Base-by-base conservation (phyloP, 345 rosid species). In the Litchi chinensis region DNA sequence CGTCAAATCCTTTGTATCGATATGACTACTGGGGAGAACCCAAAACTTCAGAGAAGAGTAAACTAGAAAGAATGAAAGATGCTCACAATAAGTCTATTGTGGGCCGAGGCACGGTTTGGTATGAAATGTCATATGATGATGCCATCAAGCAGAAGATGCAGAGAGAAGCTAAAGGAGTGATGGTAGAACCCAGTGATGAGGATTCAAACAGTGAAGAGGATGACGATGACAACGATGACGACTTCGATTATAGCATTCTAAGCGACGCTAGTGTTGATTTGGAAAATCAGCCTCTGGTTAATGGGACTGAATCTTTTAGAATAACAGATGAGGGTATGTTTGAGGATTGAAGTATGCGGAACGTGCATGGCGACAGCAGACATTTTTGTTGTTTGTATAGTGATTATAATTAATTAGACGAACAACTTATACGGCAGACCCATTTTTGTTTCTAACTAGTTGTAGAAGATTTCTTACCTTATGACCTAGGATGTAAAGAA, bases 1-100 rank as follows among this genome's bases (percentile, higher is more conserved):
- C 98, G 8, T 82, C 93, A 12, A 90, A 91, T 81, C 90, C 99
- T 18, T 66, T 95, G 26, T 95, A 86, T 50, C 88, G 93, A 18
- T 92, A 93, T 44, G 98, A 95, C 82, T 95, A 93, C 80, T 95
- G 98, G 97, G 98, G 98, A 56, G 99, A 93, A 77, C 98, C 98
- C 8, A 88, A 89, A 90, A 90, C 87, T 90, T 93, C 97, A 10
- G 95, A 92, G 82, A 93, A 91, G 85, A 95, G 97, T 73, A 88
- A 87, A 85, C 91, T 89, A 81, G 85, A 88, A 74, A 83, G 98
- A 78, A 87, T 88, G 90, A 85, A 79, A 63, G 96, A 90, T 78
- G 90, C 91, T 59, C 94, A 93, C 87, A 91, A 93, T 86, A 93
- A 91, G 85, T 85, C 92, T 18, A 88, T 93, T 9, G 93, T 93